phyloP scores from a whole-genome alignment of 768 basidiomycete genomes.

The Lentinula raphanica region DNA sequence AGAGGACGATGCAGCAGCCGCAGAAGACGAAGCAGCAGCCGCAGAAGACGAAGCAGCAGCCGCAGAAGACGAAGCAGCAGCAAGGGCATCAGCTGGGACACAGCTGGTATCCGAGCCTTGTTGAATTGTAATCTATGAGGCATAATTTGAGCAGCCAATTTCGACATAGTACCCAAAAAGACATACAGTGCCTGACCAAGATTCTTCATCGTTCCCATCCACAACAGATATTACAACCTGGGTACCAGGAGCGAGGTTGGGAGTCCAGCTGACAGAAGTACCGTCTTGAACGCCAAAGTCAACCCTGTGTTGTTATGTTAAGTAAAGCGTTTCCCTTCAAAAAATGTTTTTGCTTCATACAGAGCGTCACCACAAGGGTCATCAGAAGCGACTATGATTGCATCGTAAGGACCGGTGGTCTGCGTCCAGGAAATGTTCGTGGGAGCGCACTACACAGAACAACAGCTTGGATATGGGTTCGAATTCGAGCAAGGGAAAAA shows the following conservation, averaged over 20 bases:
- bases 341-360: slow-evolving; percentile 34
- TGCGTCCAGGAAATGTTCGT: slow-evolving; percentile 48
- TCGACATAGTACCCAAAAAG: slow-evolving; percentile 8
- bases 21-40: slow-evolving; percentile 7
- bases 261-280: slow-evolving; percentile 40
- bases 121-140: slow-evolving; percentile 33
- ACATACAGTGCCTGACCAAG: slow-evolving; percentile 59
- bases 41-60: slow-evolving; percentile 20
- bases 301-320: slow-evolving; percentile 31
- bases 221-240: slow-evolving; percentile 46
- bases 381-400: slow-evolving; percentile 46
- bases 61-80: slow-evolving; percentile 21
- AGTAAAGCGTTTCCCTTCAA: slow-evolving; percentile 2
- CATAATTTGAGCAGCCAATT: neutral
- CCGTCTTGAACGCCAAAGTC: slow-evolving; percentile 54
- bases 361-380: slow-evolving; percentile 57
- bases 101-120: slow-evolving; percentile 26
- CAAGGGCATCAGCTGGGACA: neutral
- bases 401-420: slow-evolving; percentile 47
- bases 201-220: slow-evolving; percentile 52
- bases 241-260: slow-evolving; percentile 41
- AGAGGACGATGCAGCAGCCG: slow-evolving; percentile 6
- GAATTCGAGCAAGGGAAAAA: neutral
- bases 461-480: slow-evolving; percentile 9
- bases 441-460: slow-evolving; percentile 45